Evolutionary conservation across 2,329 filamentous ascomycete genomes (phyloP).

Genomic region (Fusarium miscanthi): DNA sequence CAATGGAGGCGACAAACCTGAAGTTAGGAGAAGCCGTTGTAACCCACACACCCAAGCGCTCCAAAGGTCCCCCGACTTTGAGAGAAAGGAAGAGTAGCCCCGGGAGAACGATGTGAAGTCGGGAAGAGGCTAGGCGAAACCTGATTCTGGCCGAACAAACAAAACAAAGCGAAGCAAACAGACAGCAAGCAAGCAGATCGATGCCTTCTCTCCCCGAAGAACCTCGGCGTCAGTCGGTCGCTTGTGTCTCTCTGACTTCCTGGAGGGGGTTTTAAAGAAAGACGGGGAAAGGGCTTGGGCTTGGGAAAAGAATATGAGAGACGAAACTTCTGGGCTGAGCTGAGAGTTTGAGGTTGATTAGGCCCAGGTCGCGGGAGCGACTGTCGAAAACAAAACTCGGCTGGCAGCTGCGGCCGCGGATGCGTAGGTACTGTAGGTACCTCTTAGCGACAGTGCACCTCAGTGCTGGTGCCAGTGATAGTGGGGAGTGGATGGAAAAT

Average conservation of each 20-base stretch:
- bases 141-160: slow-evolving; percentile 29
- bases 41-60: slow-evolving; percentile 29
- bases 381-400: slow-evolving; percentile 26
- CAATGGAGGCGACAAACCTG: slow-evolving; percentile 21
- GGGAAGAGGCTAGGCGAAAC: slow-evolving; percentile 36
- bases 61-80: slow-evolving; percentile 29
- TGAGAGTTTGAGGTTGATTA: slow-evolving; percentile 24
- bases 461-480: slow-evolving; percentile 2
- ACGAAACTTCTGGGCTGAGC: slow-evolving; percentile 16
- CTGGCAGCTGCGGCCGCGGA: slow-evolving; percentile 32
- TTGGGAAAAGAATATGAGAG: slow-evolving; percentile 17
- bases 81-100: slow-evolving; percentile 20
- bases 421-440: not conserved
- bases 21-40: slow-evolving; percentile 21
- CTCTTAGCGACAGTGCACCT: slow-evolving; percentile 4
- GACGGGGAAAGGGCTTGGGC: not conserved
- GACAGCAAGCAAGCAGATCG: slow-evolving; percentile 10
- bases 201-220: slow-evolving; percentile 15
- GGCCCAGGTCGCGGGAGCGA: slow-evolving; percentile 20
- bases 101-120: slow-evolving; percentile 26
- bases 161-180: slow-evolving; percentile 23
- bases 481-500: slow-evolving; percentile 29
- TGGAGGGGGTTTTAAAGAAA: not conserved
- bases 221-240: slow-evolving; percentile 26
- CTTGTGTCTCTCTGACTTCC: slow-evolving; percentile 23